These are phyloP conservation scores for Penicillium sp. DNA, from an alignment of 2,329 filamentous ascomycete genomes.

Conservation along the genomic window DNA sequence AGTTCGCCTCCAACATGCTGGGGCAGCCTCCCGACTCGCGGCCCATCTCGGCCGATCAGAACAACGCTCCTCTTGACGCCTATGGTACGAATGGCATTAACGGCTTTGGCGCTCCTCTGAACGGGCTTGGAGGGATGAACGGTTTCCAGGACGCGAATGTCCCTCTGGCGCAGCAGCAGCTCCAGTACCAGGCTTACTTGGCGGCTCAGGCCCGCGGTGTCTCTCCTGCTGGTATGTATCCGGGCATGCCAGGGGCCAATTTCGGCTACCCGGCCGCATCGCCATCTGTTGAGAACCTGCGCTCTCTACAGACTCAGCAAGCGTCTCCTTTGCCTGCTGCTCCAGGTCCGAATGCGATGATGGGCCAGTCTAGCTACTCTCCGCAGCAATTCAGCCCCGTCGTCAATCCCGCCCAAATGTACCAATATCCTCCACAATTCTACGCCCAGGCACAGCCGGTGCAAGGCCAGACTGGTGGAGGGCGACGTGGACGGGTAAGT, in stretches of 20 bases:
- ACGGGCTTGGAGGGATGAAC: conserved; percentile 33
- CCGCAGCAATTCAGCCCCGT: conserved; percentile 49
- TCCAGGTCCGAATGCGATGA: conserved; percentile 44
- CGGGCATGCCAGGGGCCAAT: conserved; percentile 45
- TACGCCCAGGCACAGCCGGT: conserved; percentile 48
- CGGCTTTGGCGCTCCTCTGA: conserved; percentile 30
- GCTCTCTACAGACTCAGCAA: conserved; percentile 41
- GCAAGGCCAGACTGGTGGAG: conserved; percentile 48
- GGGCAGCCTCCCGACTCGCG: conserved; percentile 41
- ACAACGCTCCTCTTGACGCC: conserved; percentile 39
- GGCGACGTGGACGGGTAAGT: conserved; percentile 58
- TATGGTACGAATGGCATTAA: conserved; percentile 41
- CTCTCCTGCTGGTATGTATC: conserved; percentile 48
- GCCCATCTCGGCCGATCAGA: conserved; percentile 39
- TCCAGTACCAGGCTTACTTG: conserved; percentile 61
- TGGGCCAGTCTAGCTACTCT: conserved; percentile 50
- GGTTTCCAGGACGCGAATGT: conserved; percentile 41
- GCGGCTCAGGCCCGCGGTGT: conserved; percentile 49
- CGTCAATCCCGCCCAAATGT: conserved; percentile 48
- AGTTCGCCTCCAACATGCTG: conserved; percentile 40
- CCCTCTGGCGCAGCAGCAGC: conserved; percentile 51
- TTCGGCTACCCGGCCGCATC: conserved; percentile 48
- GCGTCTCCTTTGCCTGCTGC: conserved; percentile 39
- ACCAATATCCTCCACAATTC: conserved; percentile 57
- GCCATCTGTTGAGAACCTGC: conserved; percentile 43